These are phyloP conservation scores for Emergomyces pasteurianus DNA, from an alignment of 2,329 filamentous ascomycete genomes.

Conservation along the genomic window DNA sequence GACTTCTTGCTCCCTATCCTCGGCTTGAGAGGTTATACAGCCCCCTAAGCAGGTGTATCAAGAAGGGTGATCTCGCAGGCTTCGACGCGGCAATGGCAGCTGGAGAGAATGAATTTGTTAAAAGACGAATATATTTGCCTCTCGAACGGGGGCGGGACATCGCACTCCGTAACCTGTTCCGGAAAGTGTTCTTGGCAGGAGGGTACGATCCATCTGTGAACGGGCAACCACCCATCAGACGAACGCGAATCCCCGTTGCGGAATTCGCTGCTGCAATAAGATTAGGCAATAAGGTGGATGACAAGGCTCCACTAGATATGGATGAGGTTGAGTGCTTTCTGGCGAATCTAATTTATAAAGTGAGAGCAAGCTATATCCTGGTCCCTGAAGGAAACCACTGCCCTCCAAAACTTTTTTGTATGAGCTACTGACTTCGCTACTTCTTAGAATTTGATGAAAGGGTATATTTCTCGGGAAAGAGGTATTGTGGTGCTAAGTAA, in stretches of 20 bases:
- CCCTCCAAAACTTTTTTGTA: not conserved
- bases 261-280: slow-evolving; percentile 80
- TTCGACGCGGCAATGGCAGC: slow-evolving; percentile 73
- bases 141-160: slow-evolving; percentile 87
- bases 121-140: slow-evolving; percentile 84
- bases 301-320: slow-evolving; percentile 53
- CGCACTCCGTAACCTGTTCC: slow-evolving; percentile 76
- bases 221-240: slow-evolving; percentile 45
- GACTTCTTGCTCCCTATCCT: slow-evolving; percentile 63
- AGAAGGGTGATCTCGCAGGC: slow-evolving; percentile 64
- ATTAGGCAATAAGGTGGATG: slow-evolving; percentile 48
- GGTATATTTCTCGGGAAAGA: slow-evolving; percentile 86
- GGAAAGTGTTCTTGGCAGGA: slow-evolving; percentile 78
- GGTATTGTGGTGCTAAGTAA: slow-evolving; percentile 89
- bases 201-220: slow-evolving; percentile 72
- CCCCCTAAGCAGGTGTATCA: slow-evolving; percentile 68
- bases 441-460: slow-evolving; percentile 79
- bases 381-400: not conserved
- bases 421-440: slow-evolving; percentile 12
- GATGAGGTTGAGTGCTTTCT: slow-evolving; percentile 94
- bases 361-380: slow-evolving; percentile 27
- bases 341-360: slow-evolving; percentile 98
- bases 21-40: slow-evolving; percentile 65
- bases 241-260: slow-evolving; percentile 65
- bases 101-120: slow-evolving; percentile 87